Evolutionary conservation across 2,329 filamentous ascomycete species (phyloP), one percentile per base, ranked within the genome.

Genomic region (Scedosporium boydii): DNA sequence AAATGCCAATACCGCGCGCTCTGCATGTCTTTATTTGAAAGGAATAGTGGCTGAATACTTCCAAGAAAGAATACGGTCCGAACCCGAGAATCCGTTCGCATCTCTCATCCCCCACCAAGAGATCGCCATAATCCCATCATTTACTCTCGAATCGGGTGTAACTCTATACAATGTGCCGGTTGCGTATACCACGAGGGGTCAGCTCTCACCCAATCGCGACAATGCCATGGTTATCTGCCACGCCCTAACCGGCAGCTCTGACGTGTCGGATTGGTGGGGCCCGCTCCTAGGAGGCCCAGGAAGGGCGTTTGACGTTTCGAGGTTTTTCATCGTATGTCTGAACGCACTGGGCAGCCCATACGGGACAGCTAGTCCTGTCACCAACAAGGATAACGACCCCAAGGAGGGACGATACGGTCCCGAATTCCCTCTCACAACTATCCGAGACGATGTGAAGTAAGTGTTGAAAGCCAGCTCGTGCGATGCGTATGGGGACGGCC

Each of bases 351-450:
- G 91, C 56, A 93, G 89, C 69, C 91, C 91, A 0, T 96, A 96
- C 70, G 91, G 91, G 34, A 91, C 88, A 63, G 90, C 89, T n/a
- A 93, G 90, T 71, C 90, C 91, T 1, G 90, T 93, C 61, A 99
- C 95, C 1, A 87, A 87, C 68, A 96, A 91, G 73, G 88, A 97
- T 70, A 92, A 92, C 14, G 85, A 96, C 68, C 77, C 82, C 16
- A 79, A 79, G 60, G 86, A 90, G 65, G 92, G 85, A 18, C 84
- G 84, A 68, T 99, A 99, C 71, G 95, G 95, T 0, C 95, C 95
- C 1, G 95, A 99, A 71, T 99, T 99, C 68, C 95, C 95, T 57
- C 78, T 99, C 66, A 97, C 95, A 1, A 98, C 95, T 0, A 91
- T 99, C 66, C 83, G 93, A 67, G 95, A 99, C 72, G 95, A 99